Conservation (phyloP, 345 rosid genomes). For the Diplotaxis tenuifolia region DNA sequence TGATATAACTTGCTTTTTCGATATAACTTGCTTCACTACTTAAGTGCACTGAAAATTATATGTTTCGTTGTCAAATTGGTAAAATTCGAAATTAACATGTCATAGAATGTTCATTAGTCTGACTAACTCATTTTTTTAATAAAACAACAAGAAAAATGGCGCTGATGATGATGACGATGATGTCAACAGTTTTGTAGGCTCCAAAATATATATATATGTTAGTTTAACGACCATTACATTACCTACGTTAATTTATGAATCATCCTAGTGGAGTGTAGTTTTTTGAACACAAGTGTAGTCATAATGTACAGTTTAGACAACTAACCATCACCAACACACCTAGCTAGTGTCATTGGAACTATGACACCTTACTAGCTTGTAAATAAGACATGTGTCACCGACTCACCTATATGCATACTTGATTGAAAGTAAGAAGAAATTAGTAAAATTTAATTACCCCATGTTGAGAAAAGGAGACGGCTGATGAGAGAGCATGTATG, state of each 20-base stretch:
- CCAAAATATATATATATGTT: neutral
- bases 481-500: conserved; percentile 49
- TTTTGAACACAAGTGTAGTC: too few relatives aligned
- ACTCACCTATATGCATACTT: neutral
- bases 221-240: conserved; percentile 3
- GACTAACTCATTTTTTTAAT: neutral
- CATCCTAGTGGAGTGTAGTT: neutral
- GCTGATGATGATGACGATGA: too few relatives aligned
- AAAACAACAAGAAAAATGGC: neutral
- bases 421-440: neutral
- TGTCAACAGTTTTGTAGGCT: neutral
- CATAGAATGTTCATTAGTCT: neutral
- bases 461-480: conserved; percentile 55
- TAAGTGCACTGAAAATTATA: neutral
- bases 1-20: neutral
- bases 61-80: neutral
- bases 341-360: neutral
- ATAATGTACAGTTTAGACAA: neutral
- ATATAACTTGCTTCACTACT: too few relatives aligned
- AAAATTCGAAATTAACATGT: neutral
- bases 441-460: conserved; percentile 40
- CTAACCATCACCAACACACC: conserved; percentile 5
- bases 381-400: neutral
- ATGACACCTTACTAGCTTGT: neutral
- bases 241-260: conserved; percentile 4